Conservation (phyloP, 148 eudicot species). For the Cornus controversa region DNA sequence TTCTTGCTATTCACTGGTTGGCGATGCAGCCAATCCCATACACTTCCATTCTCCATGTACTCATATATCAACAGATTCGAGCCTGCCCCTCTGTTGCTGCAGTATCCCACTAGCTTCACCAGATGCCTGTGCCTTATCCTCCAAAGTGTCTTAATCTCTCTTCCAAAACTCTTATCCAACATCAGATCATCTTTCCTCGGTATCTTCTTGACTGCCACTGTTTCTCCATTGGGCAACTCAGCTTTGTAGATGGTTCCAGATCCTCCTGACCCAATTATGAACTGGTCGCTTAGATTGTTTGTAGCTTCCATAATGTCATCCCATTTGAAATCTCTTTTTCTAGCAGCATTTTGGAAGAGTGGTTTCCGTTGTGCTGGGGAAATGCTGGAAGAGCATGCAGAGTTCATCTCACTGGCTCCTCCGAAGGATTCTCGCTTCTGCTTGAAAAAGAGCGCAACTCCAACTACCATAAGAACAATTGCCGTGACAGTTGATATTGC, state of each 20-base stretch:
- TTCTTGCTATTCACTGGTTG: conserved; percentile 33
- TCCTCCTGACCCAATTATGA: conserved; percentile 90
- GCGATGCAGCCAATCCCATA: conserved; percentile 89
- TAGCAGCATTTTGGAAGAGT: conserved; percentile 45
- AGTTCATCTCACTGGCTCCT: conserved; percentile 40
- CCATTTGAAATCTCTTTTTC: conserved; percentile 67
- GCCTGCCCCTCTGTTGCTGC: conserved; percentile 56
- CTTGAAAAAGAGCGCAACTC: conserved; percentile 56
- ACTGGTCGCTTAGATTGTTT: conserved; percentile 77
- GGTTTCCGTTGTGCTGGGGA: conserved; percentile 63
- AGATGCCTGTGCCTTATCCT: conserved; percentile 92
- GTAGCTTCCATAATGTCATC: conserved; percentile 91
- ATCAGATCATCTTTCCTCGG: conserved; percentile 59
- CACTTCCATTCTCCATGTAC: conserved; percentile 94
- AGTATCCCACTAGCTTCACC: conserved; percentile 82
- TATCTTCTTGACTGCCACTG: conserved; percentile 81
- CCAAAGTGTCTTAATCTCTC: conserved; percentile 89
- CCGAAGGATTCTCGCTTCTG: conserved; percentile 40
- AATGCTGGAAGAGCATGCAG: conserved; percentile 53
- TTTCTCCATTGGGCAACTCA: conserved; percentile 59
- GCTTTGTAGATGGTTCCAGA: conserved; percentile 90
- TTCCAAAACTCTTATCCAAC: conserved; percentile 77
- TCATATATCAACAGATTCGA: conserved; percentile 79
- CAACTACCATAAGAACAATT: conserved; percentile 51
- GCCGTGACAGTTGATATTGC: conserved; percentile 58